Evolutionary conservation across 768 basidiomycete species (phyloP).

Genomic region (Imleria badia): DNA sequence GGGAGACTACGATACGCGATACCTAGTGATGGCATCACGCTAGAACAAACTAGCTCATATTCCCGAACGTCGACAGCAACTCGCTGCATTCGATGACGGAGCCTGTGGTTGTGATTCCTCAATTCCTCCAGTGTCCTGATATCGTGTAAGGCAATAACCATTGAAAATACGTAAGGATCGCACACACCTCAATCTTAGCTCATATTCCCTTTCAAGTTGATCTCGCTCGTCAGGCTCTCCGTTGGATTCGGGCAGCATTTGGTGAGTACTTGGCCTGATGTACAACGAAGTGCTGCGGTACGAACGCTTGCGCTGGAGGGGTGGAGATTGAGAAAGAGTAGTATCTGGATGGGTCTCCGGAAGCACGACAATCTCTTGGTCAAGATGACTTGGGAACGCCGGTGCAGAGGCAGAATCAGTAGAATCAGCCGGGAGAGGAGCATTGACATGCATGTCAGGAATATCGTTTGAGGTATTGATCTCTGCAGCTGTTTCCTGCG

Average conservation of each 20-base stretch:
- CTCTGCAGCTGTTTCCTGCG: conserved; percentile 15
- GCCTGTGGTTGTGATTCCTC: conserved; percentile 60
- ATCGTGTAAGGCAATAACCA: background rate
- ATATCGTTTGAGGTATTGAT: conserved; percentile 4
- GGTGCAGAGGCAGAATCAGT: background rate
- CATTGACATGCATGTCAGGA: conserved; percentile 1
- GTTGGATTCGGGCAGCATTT: conserved; percentile 36
- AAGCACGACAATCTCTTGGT: conserved; percentile 3
- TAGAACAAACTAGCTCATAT: conserved; percentile 59
- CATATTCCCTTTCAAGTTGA: conserved; percentile 53
- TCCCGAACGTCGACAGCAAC: conserved; percentile 63
- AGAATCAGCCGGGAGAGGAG: conserved; percentile 7
- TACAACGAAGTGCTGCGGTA: conserved; percentile 40
- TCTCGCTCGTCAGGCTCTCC: conserved; percentile 47
- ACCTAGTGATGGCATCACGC: conserved; percentile 48
- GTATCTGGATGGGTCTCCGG: background rate
- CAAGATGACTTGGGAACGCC: background rate
- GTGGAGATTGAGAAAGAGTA: background rate
- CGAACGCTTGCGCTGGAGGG: conserved; percentile 4
- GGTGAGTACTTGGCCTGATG: conserved; percentile 15
- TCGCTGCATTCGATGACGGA: conserved; percentile 67
- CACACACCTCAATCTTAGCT: conserved; percentile 34
- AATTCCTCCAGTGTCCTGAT: conserved; percentile 60
- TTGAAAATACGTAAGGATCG: background rate
- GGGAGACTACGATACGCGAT: conserved; percentile 52